Evolutionary conservation across 257 asterid genomes (phyloP), one percentile per base, ranked within the genome.

Genomic region (Orobanche coerulescens): DNA sequence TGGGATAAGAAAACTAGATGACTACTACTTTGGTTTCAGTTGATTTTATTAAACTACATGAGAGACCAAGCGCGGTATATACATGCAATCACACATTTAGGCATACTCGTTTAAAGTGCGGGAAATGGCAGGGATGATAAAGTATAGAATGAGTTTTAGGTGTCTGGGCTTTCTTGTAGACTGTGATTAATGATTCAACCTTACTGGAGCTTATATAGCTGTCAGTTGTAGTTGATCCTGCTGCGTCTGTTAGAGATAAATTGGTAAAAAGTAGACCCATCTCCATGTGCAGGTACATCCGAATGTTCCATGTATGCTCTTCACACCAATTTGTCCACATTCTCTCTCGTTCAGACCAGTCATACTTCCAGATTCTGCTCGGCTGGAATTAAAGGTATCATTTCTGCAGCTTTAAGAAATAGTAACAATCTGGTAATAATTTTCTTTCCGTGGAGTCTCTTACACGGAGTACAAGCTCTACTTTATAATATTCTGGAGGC

Each of bases 291-390:
- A 92, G 97, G 97, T 93, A 59, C 99, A 93, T 76, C 99, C 99
- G 12, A 93, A 89, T 66, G 99, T 93, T 75, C 99, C 99, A 6
- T 89, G 99, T 73, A 89, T 93, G 95, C 96, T 93, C 66, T 93
- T 93, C 73, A 89, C 97, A 15, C 97, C 97, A 37, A 93, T 93
- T 55, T 93, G 96, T 75, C 97, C 97, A 0, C 99, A 93, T 75
- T 89, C 99, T 28, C 95, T 93, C 74, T 93, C 96, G 25, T 93
- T 90, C 85, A 86, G 99, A 70, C 97, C 97, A n/a, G 97, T 93
- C 61, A 83, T 93, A 64, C 95, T 93, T 61, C 97, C 99, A n/a
- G 96, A 93, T 68, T 93, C 99, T 48, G 97, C 99, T 40, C 77
- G 83, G 61, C 90, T 93, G 39, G 99, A 93, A 73, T 43, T 93